These are phyloP conservation scores for Ogataea chonburiensis DNA, from an alignment of 805 yeast species.

Conservation along the genomic window DNA sequence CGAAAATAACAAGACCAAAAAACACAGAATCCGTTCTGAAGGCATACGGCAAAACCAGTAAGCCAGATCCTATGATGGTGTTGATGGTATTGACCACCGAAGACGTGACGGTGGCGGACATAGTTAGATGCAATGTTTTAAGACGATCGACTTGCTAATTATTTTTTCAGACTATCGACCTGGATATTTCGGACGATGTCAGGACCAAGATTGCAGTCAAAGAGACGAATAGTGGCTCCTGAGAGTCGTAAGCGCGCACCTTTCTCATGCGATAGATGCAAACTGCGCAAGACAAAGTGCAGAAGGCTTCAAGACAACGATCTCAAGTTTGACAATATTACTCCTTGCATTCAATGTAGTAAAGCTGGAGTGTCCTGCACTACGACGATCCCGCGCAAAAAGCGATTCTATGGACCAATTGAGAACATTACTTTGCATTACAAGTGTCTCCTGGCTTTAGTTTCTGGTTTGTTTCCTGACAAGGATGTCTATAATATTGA, in stretches of 20 bases:
- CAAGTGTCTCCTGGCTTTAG: constrained; percentile 39
- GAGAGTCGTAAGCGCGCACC: constrained; percentile 42
- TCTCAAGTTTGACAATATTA: constrained; percentile 36
- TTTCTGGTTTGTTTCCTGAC: constrained; percentile 44
- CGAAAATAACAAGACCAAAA: constrained; percentile 53
- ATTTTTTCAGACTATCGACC: no score
- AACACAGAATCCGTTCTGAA: constrained; percentile 65
- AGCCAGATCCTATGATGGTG: constrained; percentile 80
- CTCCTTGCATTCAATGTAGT: constrained; percentile 41
- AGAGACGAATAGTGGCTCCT: constrained; percentile 38
- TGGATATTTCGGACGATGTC: constrained; percentile 1
- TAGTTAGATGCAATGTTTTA: not conserved
- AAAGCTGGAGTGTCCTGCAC: constrained; percentile 39
- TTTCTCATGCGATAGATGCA: constrained; percentile 47
- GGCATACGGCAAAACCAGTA: constrained; percentile 73
- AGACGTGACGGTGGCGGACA: constrained; percentile 50
- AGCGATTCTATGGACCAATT: constrained; percentile 41
- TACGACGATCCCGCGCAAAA: constrained; percentile 43
- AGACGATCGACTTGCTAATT: no score
- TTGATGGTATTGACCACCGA: constrained; percentile 68
- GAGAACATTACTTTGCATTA: constrained; percentile 45
- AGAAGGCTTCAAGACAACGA: constrained; percentile 35
- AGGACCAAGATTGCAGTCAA: constrained; percentile 23
- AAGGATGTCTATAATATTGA: constrained; percentile 44
- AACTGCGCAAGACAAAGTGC: constrained; percentile 43